Conservation (phyloP, 805 yeast genomes). For the Metschnikowia kofuensis region DNA sequence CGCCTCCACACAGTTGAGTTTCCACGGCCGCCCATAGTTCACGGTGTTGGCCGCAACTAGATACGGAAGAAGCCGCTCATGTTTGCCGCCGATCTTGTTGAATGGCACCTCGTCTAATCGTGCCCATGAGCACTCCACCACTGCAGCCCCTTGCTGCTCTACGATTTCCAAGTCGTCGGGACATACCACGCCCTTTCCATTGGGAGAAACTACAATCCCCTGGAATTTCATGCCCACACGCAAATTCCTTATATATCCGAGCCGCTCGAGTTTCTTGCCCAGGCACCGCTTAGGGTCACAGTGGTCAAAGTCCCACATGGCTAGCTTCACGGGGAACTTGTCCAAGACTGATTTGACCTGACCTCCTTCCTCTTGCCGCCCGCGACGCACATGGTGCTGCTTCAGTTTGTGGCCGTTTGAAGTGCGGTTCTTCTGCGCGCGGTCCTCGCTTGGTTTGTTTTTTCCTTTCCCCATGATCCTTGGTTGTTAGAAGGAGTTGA, state of each 20-base stretch:
- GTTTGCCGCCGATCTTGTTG: slow-evolving; percentile 82
- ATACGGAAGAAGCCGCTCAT: slow-evolving; percentile 86
- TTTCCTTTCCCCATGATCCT: slow-evolving; percentile 52
- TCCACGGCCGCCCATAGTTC: slow-evolving; percentile 95
- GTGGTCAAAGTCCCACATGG: slow-evolving; percentile 99
- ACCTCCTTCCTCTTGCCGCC: slow-evolving; percentile 32
- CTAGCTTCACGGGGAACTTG: slow-evolving; percentile 76
- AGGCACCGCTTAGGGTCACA: slow-evolving; percentile 98
- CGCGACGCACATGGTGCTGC: slow-evolving; percentile 45
- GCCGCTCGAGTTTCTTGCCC: slow-evolving; percentile 87
- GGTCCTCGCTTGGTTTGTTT: slow-evolving; percentile 42
- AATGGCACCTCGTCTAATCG: slow-evolving; percentile 96
- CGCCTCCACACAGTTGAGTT: slow-evolving; percentile 94
- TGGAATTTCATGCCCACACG: slow-evolving; percentile 91
- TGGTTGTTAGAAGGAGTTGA: background rate
- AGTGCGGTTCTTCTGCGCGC: slow-evolving; percentile 34
- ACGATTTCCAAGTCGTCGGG: slow-evolving; percentile 81
- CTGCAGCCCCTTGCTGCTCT: slow-evolving; percentile 86
- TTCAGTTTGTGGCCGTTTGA: slow-evolving; percentile 58
- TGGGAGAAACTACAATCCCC: slow-evolving; percentile 91
- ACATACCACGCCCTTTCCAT: slow-evolving; percentile 85
- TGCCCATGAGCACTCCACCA: slow-evolving; percentile 99
- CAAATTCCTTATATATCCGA: slow-evolving; percentile 76
- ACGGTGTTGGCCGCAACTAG: slow-evolving; percentile 96
- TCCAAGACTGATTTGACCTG: slow-evolving; percentile 18